Conservation (phyloP, 352 stramenopile species). For the Heterotrichella gracilis region DNA sequence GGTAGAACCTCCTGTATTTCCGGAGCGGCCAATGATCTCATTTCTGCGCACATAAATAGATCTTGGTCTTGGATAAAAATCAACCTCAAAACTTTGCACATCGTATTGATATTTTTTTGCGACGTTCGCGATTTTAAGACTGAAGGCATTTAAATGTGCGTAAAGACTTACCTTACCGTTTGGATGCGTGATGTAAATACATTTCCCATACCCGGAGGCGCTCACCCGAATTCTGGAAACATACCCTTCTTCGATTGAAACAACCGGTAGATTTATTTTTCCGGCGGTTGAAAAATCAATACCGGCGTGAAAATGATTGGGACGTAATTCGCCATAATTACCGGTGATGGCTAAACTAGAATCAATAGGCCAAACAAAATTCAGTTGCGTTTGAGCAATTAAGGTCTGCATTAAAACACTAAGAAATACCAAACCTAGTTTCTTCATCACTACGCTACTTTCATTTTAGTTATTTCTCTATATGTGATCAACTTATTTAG, state of each 20-base stretch:
- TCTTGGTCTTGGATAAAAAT: not conserved
- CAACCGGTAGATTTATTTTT: not conserved
- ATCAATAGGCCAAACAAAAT: not conserved
- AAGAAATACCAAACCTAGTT: not conserved
- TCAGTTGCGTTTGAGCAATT: not conserved
- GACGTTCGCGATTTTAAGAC: not conserved
- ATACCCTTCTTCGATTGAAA: not conserved
- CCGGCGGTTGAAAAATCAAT: not conserved
- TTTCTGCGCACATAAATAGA: not conserved
- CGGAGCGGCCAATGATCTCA: not conserved
- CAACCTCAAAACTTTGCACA: not conserved
- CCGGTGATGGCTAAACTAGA: not conserved
- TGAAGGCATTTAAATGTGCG: not conserved
- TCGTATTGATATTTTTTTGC: not conserved
- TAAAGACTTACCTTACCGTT: not conserved
- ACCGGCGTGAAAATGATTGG: not conserved
- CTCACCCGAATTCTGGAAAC: not conserved
- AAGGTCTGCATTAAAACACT: not conserved
- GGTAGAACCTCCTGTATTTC: not conserved
- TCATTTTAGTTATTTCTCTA: no score
- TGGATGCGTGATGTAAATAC: not conserved
- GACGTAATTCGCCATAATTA: not conserved
- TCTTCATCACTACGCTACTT: not conserved
- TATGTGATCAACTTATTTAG: no score
- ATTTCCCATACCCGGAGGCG: not conserved